Base-by-base conservation (phyloP, 176 grass and related monocot species). In the Lolium multiflorum region DNA sequence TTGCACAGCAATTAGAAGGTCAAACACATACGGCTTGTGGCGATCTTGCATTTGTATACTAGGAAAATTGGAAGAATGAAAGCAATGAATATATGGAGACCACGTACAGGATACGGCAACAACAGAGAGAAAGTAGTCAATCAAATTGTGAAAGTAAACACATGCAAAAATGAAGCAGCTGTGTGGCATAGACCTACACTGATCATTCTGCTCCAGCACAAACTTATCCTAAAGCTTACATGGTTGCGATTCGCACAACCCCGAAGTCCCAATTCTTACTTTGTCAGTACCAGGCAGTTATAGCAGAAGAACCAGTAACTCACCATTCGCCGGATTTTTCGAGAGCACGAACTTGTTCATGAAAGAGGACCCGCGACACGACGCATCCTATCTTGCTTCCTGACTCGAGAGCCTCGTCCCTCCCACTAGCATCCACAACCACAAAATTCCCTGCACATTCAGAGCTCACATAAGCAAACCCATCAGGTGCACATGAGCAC, bases 371-470 rank as follows among this genome's bases (percentile, higher is more conserved):
- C 66, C 86, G 96, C 0, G 84, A 98, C 4, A 98, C 86, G 14
- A 96, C 91, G 56, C 96, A 98, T 0, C 88, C 79, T 52, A 98
- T 93, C 86, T 96, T 98, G 81, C 93, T 98, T 25, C 93, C 96
- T 25, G 96, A 96, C 79, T 94, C 90, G 3, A 95, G 88, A 50
- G 93, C 96, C 83, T 96, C 81, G 50, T 94, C 93, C 79, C 91
- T 91, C 14, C 93, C 93, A 82, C 81, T 91, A 16, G 89, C 91
- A 94, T 98, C 90, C 1, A 94, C 93, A 20, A 89, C 91, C 44
- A 95, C 91, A 66, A 92, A 98, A 80, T 83, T 98, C 47, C 96
- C 93, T 98, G 52, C 83, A 43, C 8, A 78, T 86, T 76, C 55
- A 72, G 57, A 81, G 35, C 46, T 47, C 0, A n/a, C 11, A 83